phyloP scores from a whole-genome alignment of 768 basidiomycete genomes.

The Serendipita sp. region DNA sequence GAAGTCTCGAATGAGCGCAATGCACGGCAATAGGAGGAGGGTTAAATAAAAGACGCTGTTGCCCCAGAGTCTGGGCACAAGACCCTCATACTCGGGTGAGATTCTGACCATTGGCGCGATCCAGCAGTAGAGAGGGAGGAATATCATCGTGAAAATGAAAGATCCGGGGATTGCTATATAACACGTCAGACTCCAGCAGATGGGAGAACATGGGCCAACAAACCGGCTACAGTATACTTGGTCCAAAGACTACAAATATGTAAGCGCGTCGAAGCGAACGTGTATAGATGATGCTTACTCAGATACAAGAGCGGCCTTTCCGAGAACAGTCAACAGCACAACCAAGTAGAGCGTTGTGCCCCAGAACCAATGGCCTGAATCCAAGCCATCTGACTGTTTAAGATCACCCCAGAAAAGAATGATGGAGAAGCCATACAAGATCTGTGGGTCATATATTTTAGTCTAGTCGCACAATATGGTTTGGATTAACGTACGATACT shows the following conservation, averaged over 20 bases:
- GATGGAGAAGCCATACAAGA: constrained; percentile 75
- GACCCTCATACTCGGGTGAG: constrained; percentile 77
- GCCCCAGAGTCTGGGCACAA: constrained; percentile 83
- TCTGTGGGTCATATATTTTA: constrained; percentile 25
- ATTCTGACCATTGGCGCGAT: constrained; percentile 69
- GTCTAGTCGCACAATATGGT: background rate
- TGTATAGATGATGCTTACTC: constrained; percentile 46
- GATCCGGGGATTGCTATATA: constrained; percentile 83
- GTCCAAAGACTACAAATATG: constrained; percentile 72
- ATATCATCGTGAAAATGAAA: constrained; percentile 90
- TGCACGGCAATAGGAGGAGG: constrained; percentile 63
- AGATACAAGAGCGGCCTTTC: constrained; percentile 92
- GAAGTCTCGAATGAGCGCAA: constrained; percentile 79
- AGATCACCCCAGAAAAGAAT: constrained; percentile 89
- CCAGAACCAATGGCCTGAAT: constrained; percentile 97
- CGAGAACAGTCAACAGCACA: constrained; percentile 85
- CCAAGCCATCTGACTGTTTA: constrained; percentile 60
- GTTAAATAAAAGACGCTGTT: constrained; percentile 81
- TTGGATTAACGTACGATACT: constrained; percentile 44
- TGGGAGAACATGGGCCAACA: constrained; percentile 12
- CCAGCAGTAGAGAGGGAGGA: constrained; percentile 78
- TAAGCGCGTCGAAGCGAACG: constrained; percentile 1
- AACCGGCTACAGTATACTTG: constrained; percentile 90
- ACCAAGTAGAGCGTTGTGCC: constrained; percentile 91
- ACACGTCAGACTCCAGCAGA: constrained; percentile 8